Evolutionary conservation across 176 grass and related monocot genomes (phyloP), one percentile per base, ranked within the genome.

Genomic region (Aegilops speltoides): DNA sequence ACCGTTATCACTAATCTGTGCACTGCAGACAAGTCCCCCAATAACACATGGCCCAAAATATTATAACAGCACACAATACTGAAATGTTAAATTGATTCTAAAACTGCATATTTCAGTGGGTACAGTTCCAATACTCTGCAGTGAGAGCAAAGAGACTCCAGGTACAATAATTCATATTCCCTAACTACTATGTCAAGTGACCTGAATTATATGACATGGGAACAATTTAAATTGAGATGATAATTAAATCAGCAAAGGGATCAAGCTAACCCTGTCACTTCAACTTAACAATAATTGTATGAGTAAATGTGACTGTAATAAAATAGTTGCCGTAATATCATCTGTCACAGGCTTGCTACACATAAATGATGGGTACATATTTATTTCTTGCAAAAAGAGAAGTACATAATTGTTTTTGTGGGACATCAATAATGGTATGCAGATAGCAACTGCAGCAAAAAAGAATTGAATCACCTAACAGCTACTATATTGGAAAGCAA

Each of bases 1-100:
- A 76, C 12, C 19, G 23, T 33, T 68, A 26, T 36, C 45, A 57
- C 63, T 33, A 14, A 50, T 64, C n/a, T 9, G 34, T 37, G 4
- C 32, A 59, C 38, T 31, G 25, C 10, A n/a, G 32, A 28, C 33
- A 68, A 37, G 62, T 52, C 41, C 3, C 25, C 13, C 7, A 83
- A 38, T 10, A 43, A 46, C 22, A 57, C 33, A 83, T 62, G 33
- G 11, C 28, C 41, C 33, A 26, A 79, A 79, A 10, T 60, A 79
- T 16, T 66, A 28, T 32, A 57, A 54, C 10, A n/a, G 40, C 19
- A 84, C n/a, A 40, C 3, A 26, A 10, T 28, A 45, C 45, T 9
- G 4, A 85, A 60, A 81, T 68, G 20, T 74, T 59, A 25, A 59
- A 85, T 60, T 57, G 76, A 68, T 17, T 68, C 17, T 60, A 79